Base-by-base conservation (phyloP, 2,329 filamentous ascomycete genomes). In the Verticillium klebahnii region DNA sequence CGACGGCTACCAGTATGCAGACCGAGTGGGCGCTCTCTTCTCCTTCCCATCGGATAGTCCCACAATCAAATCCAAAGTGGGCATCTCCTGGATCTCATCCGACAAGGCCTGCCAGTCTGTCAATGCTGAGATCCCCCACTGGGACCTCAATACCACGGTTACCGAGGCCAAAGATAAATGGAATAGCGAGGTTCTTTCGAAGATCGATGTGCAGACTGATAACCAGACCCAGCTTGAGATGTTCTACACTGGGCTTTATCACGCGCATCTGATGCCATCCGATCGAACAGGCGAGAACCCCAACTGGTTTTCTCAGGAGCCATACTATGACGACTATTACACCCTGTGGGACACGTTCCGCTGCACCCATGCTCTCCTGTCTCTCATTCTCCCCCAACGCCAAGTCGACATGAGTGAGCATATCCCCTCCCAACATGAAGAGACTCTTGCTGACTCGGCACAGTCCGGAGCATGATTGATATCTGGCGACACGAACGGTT, bases 201-300 rank as follows among this genome's bases (percentile, higher is more conserved):
- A 77, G 56, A 74, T 81, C 17, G 70, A 74, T 5, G 72, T 79
- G 15, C 63, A 69, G 11, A 69, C 73, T 0, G 71, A 73, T 45
- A 81, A 86, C 66, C 60, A 71, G n/a, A 77, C 78, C 0, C 81
- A 82, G 29, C 71, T 85, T 0, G 72, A 75, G 14, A 72, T 87
- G 57, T 72, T 88, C 5, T 89, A 88, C 69, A 82, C 82, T 0
- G 82, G 80, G 1, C 70, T 89, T 8, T 88, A 88, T 65, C 82
- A 84, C 66, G 84, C 85, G 78, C 83, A 86, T 65, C 68, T 88
- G n/a, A 82, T 87, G 64, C 85, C 85, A 0, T 86, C 84, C 0
- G 83, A 88, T 62, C 78, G 82, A 6, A 86, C 83, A 0, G 83
- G 82, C 1, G 84, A 88, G 65, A 88, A 87, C 61, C 84, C 84